phyloP scores from a whole-genome alignment of 495 filamentous ascomycete species.

The Talaromyces borbonicus region DNA sequence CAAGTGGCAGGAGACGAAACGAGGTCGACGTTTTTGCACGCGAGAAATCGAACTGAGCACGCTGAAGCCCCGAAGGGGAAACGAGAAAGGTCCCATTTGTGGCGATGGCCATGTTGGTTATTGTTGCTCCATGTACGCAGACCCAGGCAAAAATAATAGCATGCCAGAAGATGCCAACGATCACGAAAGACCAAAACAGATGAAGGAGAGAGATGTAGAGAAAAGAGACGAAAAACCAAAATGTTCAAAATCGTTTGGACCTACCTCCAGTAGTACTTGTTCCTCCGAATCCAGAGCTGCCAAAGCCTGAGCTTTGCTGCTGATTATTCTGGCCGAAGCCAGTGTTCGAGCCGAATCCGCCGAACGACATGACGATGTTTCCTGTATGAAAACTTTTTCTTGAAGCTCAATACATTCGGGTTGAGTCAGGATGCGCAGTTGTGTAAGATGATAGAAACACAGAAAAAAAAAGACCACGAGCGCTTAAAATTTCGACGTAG shows the following conservation, averaged over 20 bases:
- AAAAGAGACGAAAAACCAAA: slow-evolving; percentile 11
- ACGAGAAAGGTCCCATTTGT: too few species aligned
- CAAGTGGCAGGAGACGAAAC: neutral
- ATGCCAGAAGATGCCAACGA: slow-evolving; percentile 12
- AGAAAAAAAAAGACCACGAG: neutral
- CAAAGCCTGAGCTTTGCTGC: slow-evolving; percentile 41
- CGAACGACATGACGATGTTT: slow-evolving; percentile 37
- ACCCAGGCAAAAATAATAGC: slow-evolving; percentile 1
- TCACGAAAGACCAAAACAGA: neutral
- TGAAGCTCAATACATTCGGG: slow-evolving; percentile 31
- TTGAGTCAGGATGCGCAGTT: slow-evolving; percentile 8
- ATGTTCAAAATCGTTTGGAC: slow-evolving; percentile 35
- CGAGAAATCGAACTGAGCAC: neutral
- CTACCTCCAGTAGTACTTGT: slow-evolving; percentile 35
- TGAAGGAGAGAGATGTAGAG: slow-evolving; percentile 2
- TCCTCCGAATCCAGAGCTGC: slow-evolving; percentile 30
- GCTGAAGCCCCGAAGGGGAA: slow-evolving; percentile 12
- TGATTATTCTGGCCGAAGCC: slow-evolving; percentile 53
- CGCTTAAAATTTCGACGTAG: neutral
- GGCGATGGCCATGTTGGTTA: slow-evolving; percentile 26
- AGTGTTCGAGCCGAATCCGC: slow-evolving; percentile 20
- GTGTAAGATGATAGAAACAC: too few species aligned
- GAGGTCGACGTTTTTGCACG: slow-evolving; percentile 1
- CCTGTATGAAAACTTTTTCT: slow-evolving; percentile 13
- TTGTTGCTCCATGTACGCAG: slow-evolving; percentile 13